Base-by-base conservation (phyloP, 257 asterid genomes). In the Solanum tarapatanum region DNA sequence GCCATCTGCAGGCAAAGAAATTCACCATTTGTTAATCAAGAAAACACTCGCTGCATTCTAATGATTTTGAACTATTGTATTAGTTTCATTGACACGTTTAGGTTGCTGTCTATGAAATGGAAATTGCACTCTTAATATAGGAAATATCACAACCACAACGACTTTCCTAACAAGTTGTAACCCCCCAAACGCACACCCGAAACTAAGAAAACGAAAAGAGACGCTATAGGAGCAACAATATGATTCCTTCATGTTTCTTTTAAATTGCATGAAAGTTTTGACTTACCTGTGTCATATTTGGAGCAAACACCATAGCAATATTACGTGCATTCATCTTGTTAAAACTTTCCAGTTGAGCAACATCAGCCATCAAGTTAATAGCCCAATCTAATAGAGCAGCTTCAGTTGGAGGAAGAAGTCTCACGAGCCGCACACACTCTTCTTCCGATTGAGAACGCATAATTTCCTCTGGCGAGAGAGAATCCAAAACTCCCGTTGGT, bases 271-370 rank as follows among this genome's bases (percentile, higher is more conserved):
- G n/a, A 17, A 85, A 28, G 43, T 69, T 35, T 64, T 33, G 6
- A 55, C 33, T 88, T 74, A 94, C 99, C 95, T 94, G 94, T 87
- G 99, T 96, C 99, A 95, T 95, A 69, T 96, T 96, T 39, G 98
- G 99, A 11, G 99, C 98, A 60, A 96, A 96, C 55, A 96, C 99
- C 98, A 94, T 94, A 80, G 98, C 98, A 6, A 95, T 88, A 83
- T 96, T 96, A 26, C 98, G 97, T 5, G 98, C 95, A 70, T 94
- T 94, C 99, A 95, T 96, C 89, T 96, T 96, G 92, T 94, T 96
- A 43, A 90, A 90, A 86, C 90, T 48, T 89, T 96, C 97, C 30
- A 94, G 69, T 91, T 96, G 96, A 55, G 99, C 98, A 85, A 95
- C 98, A 86, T 96, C 99, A 21, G 99, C 95, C 99, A 96, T 96